Conservation (phyloP, 73 alveolate species). For the Durusdinium trenchii region DNA sequence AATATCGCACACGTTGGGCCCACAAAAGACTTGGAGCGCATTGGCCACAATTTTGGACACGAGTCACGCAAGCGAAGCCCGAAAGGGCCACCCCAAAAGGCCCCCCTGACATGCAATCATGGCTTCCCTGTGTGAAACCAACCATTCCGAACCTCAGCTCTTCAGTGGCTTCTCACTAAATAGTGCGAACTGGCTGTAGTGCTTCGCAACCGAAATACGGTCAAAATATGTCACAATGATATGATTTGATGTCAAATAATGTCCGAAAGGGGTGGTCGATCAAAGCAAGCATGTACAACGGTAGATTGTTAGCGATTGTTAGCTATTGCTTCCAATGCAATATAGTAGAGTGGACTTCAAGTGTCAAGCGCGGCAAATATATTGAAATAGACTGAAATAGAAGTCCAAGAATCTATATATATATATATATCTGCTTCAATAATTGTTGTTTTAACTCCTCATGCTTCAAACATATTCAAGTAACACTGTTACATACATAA, state of each 20-base stretch:
- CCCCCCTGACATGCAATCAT: conserved; percentile 68
- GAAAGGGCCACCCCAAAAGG: conserved; percentile 67
- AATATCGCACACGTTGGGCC: conserved; percentile 10
- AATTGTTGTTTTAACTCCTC: neutral
- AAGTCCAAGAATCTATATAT: neutral
- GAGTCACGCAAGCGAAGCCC: conserved; percentile 44
- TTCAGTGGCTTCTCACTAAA: neutral
- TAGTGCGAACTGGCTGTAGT: neutral
- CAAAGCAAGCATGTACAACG: no score
- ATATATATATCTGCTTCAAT: no score
- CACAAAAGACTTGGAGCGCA: conserved; percentile 33
- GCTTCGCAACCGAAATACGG: neutral
- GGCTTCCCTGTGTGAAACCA: conserved; percentile 43
- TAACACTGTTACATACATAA: neutral
- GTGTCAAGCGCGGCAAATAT: no score
- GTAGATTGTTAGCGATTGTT: no score
- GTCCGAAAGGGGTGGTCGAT: no score
- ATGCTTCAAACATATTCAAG: neutral
- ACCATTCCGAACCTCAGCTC: conserved; percentile 29
- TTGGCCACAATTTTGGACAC: neutral
- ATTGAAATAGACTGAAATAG: no score
- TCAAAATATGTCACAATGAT: neutral
- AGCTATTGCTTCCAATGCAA: no score
- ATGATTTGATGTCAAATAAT: neutral
- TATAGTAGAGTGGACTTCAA: no score